These are phyloP conservation scores for Malassezia furfur DNA, from an alignment of 1,284 basidiomycete species.

Conservation along the genomic window DNA sequence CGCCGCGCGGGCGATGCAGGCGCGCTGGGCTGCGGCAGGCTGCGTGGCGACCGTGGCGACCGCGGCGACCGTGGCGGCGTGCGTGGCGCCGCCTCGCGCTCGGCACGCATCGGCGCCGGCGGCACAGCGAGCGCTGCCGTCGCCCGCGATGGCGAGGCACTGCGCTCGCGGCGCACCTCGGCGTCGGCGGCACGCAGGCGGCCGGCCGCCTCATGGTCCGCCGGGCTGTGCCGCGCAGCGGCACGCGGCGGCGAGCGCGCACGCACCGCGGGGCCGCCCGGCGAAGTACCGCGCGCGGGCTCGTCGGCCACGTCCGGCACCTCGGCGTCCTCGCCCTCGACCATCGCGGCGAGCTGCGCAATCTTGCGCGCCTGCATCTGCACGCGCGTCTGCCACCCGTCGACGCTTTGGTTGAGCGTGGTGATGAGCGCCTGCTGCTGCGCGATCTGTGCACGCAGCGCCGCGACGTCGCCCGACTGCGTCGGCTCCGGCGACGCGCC, in stretches of 20 bases:
- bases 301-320: conserved; percentile 4
- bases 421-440: conserved; percentile 8
- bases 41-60: neutral
- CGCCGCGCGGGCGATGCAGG: neutral
- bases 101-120: neutral
- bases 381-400: conserved; percentile 12
- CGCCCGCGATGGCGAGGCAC: too few species aligned
- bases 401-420: conserved; percentile 7
- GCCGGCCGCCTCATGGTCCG: neutral
- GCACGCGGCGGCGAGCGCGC: too few species aligned
- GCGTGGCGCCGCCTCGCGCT: neutral
- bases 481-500: conserved; percentile 2
- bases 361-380: conserved; percentile 14
- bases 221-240: neutral
- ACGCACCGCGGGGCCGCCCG: too few species aligned
- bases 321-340: conserved; percentile 4
- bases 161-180: neutral
- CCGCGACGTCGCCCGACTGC: neutral
- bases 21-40: neutral
- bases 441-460: neutral
- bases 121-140: too few species aligned
- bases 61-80: neutral
- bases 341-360: conserved; percentile 9
- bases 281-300: too few species aligned
- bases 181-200: too few species aligned